A percentile compares a stretch with the other conserved stretches of the same genome.
Conservation (phyloP, 306 rosid genomes). For the Ormosia semicastrata region DNA sequence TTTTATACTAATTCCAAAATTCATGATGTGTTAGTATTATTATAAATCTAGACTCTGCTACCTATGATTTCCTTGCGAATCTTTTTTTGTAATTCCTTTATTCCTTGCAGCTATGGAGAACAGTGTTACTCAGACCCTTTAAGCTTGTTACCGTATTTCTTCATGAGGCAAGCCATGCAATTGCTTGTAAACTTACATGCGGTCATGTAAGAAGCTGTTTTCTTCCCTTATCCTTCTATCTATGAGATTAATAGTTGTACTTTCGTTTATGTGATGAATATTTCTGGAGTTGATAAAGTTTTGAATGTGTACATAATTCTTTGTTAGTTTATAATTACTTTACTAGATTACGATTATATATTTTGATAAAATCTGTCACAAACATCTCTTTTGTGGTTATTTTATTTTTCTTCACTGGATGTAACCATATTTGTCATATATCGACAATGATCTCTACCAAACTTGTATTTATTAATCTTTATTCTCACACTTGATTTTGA, state of each 20-base stretch:
- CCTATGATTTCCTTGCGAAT: slow-evolving; percentile 7
- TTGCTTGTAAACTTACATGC: slow-evolving; percentile 63
- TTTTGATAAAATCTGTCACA: not conserved
- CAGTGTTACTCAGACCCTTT: slow-evolving; percentile 61
- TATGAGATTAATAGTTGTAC: not conserved
- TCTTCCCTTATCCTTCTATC: slow-evolving; percentile 3
- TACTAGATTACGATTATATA: not conserved
- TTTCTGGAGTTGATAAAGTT: not conserved
- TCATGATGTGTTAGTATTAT: not conserved
- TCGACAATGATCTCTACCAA: not conserved
- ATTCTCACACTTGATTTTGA: not conserved
- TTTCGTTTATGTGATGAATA: not conserved
- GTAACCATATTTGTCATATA: not conserved
- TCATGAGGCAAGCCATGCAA: slow-evolving; percentile 74
- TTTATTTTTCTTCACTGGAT: not conserved
- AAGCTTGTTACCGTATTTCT: slow-evolving; percentile 71
- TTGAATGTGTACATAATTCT: not conserved
- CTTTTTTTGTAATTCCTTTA: not conserved
- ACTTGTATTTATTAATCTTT: not conserved
- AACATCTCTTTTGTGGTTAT: not conserved
- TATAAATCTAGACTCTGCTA: not conserved
- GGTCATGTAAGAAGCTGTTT: slow-evolving; percentile 50
- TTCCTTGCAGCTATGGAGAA: slow-evolving; percentile 66
- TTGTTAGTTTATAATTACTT: not conserved
- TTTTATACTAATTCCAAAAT: not conserved